These are phyloP conservation scores for Sclerotinia minor DNA, from an alignment of 2,329 filamentous ascomycete genomes.

Conservation along the genomic window DNA sequence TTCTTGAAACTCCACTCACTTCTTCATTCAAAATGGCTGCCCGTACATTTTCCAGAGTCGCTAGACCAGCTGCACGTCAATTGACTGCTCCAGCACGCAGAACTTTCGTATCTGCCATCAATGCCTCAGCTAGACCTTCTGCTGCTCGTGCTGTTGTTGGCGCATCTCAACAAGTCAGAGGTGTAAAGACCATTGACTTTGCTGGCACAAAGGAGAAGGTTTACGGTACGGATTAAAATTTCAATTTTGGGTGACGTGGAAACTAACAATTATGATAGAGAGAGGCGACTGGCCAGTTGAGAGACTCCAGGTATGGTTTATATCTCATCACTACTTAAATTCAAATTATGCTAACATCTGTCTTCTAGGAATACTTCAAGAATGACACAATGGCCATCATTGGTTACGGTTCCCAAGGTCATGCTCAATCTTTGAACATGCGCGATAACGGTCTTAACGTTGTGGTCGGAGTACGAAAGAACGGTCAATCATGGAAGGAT, in stretches of 20 bases:
- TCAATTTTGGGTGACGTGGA: constrained; percentile 9
- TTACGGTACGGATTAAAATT: constrained; percentile 64
- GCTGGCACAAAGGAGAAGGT: constrained; percentile 90
- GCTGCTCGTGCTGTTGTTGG: constrained; percentile 50
- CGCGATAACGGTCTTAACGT: constrained; percentile 99
- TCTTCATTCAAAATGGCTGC: constrained; percentile 66
- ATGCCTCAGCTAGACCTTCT: constrained; percentile 55
- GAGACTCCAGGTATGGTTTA: constrained; percentile 80
- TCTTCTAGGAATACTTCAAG: constrained; percentile 92
- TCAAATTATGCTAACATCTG: constrained; percentile 30
- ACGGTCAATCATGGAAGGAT: constrained; percentile 98
- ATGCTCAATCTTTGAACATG: constrained; percentile 99
- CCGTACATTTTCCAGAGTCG: constrained; percentile 68
- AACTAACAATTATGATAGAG: constrained; percentile 57
- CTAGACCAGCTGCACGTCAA: constrained; percentile 65
- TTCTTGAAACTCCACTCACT: constrained; percentile 30
- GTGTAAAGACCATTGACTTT: constrained; percentile 99
- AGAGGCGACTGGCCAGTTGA: constrained; percentile 97
- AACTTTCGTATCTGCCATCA: constrained; percentile 61
- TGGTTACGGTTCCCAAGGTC: constrained; percentile 96
- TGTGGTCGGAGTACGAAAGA: constrained; percentile 97
- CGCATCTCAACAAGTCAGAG: constrained; percentile 62
- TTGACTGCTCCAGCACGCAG: constrained; percentile 61
- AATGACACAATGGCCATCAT: constrained; percentile 98
- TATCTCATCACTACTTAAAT: constrained; percentile 24